Percentiles rank a stretch among this genome's conserved stretches.
phyloP scores from a whole-genome alignment of 148 eudicot genomes.

The Dianthus caryophyllus region DNA sequence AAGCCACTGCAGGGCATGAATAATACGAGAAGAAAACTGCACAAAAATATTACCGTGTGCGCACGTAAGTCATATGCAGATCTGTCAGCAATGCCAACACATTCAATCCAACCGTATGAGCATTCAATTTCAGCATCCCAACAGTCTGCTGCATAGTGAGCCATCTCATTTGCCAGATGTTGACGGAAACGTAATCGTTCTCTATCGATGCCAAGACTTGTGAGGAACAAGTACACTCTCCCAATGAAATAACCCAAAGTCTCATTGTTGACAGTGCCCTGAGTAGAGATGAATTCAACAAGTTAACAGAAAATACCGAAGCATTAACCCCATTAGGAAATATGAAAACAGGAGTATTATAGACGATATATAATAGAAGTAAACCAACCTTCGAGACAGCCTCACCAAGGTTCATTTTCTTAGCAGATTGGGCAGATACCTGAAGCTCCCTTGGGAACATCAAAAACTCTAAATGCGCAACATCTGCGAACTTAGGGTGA shows the following conservation, averaged over 20 bases:
- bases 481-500: slow-evolving; percentile 81
- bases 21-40: no score
- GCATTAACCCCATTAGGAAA: not conserved
- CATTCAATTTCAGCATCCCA: slow-evolving; percentile 99
- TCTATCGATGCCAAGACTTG: slow-evolving; percentile 80
- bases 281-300: slow-evolving; percentile 14
- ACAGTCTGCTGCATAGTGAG: slow-evolving; percentile 98
- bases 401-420: slow-evolving; percentile 53
- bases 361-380: not conserved
- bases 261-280: slow-evolving; percentile 92
- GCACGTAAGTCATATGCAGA: slow-evolving; percentile 90
- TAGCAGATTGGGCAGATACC: slow-evolving; percentile 72
- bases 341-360: not conserved
- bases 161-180: slow-evolving; percentile 99
- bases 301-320: slow-evolving; percentile 3
- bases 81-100: slow-evolving; percentile 98
- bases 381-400: slow-evolving; percentile 76
- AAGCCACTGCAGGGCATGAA: no score
- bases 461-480: slow-evolving; percentile 63
- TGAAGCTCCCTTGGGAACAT: slow-evolving; percentile 97
- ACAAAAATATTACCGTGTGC: slow-evolving; percentile 56
- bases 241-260: slow-evolving; percentile 92
- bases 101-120: slow-evolving; percentile 95
- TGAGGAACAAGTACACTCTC: slow-evolving; percentile 79
- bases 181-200: slow-evolving; percentile 82